Percentiles rank a stretch among this genome's conserved stretches.
phyloP scores from a whole-genome alignment of 441 rosid genomes.

The Gossypium laxum region DNA sequence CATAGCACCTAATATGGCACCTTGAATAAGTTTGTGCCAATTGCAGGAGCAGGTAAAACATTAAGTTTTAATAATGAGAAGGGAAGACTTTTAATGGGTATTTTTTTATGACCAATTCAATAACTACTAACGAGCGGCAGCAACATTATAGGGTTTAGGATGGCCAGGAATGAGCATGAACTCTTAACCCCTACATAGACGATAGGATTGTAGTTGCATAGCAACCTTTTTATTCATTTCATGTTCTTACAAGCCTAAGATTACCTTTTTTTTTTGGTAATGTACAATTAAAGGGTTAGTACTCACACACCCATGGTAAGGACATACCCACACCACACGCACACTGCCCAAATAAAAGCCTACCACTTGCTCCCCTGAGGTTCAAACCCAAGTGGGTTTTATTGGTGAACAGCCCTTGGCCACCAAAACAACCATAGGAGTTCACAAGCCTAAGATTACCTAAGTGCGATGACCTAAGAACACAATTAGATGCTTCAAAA shows the following conservation, averaged over 20 bases:
- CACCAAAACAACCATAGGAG: too few species aligned
- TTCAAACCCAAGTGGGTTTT: too few species aligned
- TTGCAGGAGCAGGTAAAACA: not conserved
- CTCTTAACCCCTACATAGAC: not conserved
- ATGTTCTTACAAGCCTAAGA: not conserved
- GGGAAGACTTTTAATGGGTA: not conserved
- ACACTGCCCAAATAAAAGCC: too few species aligned
- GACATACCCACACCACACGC: too few species aligned
- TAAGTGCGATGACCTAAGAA: not conserved
- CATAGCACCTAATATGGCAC: not conserved
- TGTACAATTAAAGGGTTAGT: too few species aligned
- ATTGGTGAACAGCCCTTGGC: too few species aligned
- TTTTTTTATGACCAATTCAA: not conserved
- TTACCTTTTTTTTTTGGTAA: too few species aligned
- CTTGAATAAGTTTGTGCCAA: not conserved
- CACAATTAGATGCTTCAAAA: not conserved
- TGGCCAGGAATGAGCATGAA: not conserved
- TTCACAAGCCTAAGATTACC: not conserved
- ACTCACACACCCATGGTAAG: too few species aligned
- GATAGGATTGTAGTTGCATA: not conserved
- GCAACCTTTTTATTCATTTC: not conserved
- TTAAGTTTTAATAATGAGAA: too few species aligned
- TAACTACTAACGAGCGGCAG: not conserved
- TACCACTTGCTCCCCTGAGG: too few species aligned
- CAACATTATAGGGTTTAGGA: not conserved